A percentile compares a stretch with the other conserved stretches of the same genome.
Conservation (phyloP, 495 filamentous ascomycete genomes). For the Aspergillus incahuasiensis region DNA sequence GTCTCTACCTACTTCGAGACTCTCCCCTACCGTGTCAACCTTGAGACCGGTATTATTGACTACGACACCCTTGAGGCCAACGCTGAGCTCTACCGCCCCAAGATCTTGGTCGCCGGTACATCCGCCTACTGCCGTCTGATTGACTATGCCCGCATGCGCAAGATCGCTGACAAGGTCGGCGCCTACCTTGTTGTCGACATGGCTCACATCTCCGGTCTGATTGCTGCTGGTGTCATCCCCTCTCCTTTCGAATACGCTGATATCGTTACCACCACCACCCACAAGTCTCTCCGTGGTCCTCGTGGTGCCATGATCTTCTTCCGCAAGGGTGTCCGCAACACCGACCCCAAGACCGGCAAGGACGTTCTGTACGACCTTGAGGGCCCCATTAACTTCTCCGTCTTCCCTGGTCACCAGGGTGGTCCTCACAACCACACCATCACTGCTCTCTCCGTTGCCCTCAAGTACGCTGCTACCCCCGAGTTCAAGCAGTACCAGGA, state of each 20-base stretch:
- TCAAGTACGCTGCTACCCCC: constrained; percentile 88
- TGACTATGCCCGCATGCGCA: constrained; percentile 93
- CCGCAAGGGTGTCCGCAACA: constrained; percentile 87
- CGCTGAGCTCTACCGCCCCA: constrained; percentile 90
- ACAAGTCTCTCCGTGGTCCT: constrained; percentile 98
- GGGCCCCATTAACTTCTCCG: constrained; percentile 95
- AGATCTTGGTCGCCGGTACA: constrained; percentile 93
- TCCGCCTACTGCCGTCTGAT: constrained; percentile 98
- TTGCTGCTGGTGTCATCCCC: constrained; percentile 89
- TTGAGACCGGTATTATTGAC: constrained; percentile 94
- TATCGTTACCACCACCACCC: constrained; percentile 97
- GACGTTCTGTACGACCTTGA: constrained; percentile 91
- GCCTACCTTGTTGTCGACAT: constrained; percentile 96
- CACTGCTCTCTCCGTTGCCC: constrained; percentile 91
- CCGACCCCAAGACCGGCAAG: constrained; percentile 85
- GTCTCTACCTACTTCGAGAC: constrained; percentile 95
- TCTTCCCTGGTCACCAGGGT: constrained; percentile 99
- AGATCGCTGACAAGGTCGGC: constrained; percentile 91
- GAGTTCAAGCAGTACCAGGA: constrained; percentile 97
- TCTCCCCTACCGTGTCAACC: constrained; percentile 85
- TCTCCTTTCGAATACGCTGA: constrained; percentile 92
- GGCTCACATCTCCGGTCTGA: constrained; percentile 96
- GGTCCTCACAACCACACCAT: constrained; percentile 99
- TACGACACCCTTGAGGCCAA: constrained; percentile 91
- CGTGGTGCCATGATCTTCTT: constrained; percentile 99